phyloP scores from a whole-genome alignment of 345 rosid genomes.

The Excoecaria agallocha region DNA sequence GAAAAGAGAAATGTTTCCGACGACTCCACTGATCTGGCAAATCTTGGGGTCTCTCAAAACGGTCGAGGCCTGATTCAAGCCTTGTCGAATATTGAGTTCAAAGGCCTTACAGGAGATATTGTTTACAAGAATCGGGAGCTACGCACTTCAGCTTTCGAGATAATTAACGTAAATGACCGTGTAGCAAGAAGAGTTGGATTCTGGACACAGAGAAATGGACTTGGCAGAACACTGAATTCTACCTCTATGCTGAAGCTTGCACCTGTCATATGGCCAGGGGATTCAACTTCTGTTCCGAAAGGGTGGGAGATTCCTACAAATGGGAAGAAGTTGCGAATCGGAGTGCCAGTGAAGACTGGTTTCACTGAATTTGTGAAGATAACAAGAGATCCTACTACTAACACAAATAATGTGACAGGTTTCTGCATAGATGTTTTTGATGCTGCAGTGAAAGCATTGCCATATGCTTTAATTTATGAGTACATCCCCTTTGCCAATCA shows the following conservation, averaged over 20 bases:
- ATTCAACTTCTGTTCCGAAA: conserved; percentile 30
- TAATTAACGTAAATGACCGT: conserved; percentile 39
- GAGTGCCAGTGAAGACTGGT: conserved; percentile 35
- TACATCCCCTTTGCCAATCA: conserved; percentile 43
- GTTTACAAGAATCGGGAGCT: conserved; percentile 31
- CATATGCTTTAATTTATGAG: conserved; percentile 72
- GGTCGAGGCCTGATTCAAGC: conserved; percentile 26
- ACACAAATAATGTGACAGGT: conserved; percentile 37
- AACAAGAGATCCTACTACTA: conserved; percentile 29
- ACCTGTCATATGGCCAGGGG: conserved; percentile 46
- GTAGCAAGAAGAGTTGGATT: conserved; percentile 28
- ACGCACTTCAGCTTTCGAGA: conserved; percentile 25
- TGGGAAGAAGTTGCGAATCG: conserved; percentile 39
- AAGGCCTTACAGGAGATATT: conserved; percentile 40
- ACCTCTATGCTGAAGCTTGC: conserved; percentile 8
- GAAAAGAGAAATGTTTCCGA: conserved; percentile 7
- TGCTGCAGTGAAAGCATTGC: conserved; percentile 64
- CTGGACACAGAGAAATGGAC: conserved; percentile 31
- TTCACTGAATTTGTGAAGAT: conserved; percentile 30
- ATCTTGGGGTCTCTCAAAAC: conserved; percentile 19
- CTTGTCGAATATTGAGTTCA: conserved; percentile 24
- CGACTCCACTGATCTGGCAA: conserved; percentile 5
- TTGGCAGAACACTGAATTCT: not conserved
- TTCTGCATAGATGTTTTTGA: conserved; percentile 78
- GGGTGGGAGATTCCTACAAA: conserved; percentile 38